Percentiles rank a stretch among this genome's conserved stretches.
These are phyloP conservation scores for Pestalotiopsis sp. DNA, from an alignment of 2,329 filamentous ascomycete species.

Conservation along the genomic window DNA sequence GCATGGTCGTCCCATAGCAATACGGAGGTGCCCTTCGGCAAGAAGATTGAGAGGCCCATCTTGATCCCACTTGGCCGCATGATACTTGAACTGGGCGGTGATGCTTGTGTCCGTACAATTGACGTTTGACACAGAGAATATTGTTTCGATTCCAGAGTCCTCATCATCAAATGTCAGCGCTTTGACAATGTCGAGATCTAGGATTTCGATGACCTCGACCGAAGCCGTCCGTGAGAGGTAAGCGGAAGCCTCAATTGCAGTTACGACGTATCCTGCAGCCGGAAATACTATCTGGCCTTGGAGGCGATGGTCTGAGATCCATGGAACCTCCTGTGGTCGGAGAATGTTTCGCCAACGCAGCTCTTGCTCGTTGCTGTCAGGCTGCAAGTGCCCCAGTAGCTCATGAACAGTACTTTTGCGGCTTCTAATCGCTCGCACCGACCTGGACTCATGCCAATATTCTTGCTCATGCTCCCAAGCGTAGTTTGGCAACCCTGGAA, in stretches of 20 bases:
- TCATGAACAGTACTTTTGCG: background rate
- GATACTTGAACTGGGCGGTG: background rate
- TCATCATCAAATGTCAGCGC: conserved; percentile 15
- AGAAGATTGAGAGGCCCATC: too few relatives aligned
- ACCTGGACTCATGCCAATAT: background rate
- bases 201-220: conserved; percentile 16
- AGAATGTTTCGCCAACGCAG: conserved; percentile 18
- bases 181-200: conserved; percentile 18
- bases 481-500: conserved; percentile 21
- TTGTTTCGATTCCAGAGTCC: background rate
- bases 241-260: conserved; percentile 17
- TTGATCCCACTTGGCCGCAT: background rate
- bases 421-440: conserved; percentile 18
- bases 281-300: conserved; percentile 21
- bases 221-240: background rate
- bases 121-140: background rate
- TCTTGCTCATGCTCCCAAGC: conserved; percentile 17
- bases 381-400: conserved; percentile 15
- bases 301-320: conserved; percentile 18
- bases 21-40: too few relatives aligned
- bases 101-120: too few relatives aligned
- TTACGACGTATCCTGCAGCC: conserved; percentile 19
- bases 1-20: too few relatives aligned
- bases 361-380: conserved; percentile 12
- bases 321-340: conserved; percentile 11